A percentile compares a stretch with the other conserved stretches of the same genome.
Evolutionary conservation across 1,284 basidiomycete genomes (phyloP).

Genomic region (Cerrena zonata): DNA sequence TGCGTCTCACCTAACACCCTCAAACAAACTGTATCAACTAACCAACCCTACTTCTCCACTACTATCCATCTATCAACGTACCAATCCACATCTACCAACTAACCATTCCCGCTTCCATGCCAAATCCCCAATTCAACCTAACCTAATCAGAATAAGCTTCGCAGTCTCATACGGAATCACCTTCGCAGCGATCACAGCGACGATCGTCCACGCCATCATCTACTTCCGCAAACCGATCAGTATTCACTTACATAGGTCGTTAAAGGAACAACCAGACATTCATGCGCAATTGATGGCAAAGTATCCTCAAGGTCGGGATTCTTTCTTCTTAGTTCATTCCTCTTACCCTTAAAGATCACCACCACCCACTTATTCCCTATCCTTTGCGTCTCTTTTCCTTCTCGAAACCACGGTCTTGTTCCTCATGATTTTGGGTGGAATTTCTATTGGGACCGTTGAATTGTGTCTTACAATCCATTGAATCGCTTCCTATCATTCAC

Average conservation of each 20-base stretch:
- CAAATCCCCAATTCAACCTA: not conserved
- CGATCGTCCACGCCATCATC: constrained; percentile 68
- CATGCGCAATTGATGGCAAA: constrained; percentile 71
- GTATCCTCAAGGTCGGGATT: constrained; percentile 51
- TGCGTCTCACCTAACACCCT: constrained; percentile 10
- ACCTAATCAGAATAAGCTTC: constrained; percentile 39
- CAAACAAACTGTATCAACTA: too few relatives aligned
- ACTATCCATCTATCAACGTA: too few relatives aligned
- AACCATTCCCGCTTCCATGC: too few relatives aligned
- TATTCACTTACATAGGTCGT: constrained; percentile 39
- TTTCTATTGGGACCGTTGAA: too few relatives aligned
- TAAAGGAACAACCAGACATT: constrained; percentile 57
- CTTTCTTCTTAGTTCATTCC: too few relatives aligned
- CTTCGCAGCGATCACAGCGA: constrained; percentile 67
- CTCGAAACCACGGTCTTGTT: too few relatives aligned
- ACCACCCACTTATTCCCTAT: not conserved
- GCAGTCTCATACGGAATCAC: constrained; percentile 41
- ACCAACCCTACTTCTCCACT: too few relatives aligned
- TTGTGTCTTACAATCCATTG: too few relatives aligned
- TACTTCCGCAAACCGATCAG: constrained; percentile 57
- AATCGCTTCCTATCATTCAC: too few relatives aligned
- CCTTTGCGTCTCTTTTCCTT: too few relatives aligned
- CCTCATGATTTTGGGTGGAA: too few relatives aligned
- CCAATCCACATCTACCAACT: not conserved
- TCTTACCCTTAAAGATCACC: not conserved